phyloP scores from a whole-genome alignment of 163 green algal species.

The Scenedesmus sp. region DNA sequence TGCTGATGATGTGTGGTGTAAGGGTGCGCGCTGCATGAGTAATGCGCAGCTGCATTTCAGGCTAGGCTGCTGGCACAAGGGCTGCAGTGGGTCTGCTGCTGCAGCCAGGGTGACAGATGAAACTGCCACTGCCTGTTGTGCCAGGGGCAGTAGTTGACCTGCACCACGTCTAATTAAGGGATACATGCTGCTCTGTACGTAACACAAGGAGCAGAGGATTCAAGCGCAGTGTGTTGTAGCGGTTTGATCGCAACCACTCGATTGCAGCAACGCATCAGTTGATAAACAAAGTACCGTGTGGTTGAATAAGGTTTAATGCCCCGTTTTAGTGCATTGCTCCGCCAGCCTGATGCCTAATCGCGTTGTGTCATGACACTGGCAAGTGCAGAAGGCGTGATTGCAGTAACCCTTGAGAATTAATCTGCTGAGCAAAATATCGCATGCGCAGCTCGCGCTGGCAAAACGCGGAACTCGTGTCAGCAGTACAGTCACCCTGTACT shows the following conservation, averaged over 20 bases:
- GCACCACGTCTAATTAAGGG: background rate
- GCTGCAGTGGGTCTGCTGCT: background rate
- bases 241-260: constrained; percentile 35
- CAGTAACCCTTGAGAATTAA: no score
- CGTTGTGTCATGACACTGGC: background rate
- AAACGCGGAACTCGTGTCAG: background rate
- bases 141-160: background rate
- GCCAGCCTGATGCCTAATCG: background rate
- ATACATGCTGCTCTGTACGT: background rate
- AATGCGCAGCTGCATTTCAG: background rate
- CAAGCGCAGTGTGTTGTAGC: background rate
- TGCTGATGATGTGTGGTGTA: constrained; percentile 21
- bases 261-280: background rate
- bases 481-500: no score
- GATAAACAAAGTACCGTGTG: no score
- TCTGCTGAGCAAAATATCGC: no score
- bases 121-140: background rate
- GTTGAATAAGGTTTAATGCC: background rate
- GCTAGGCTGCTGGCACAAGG: background rate
- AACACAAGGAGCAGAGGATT: background rate
- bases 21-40: background rate
- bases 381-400: background rate
- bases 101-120: background rate
- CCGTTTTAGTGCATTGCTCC: background rate
- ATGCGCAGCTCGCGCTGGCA: background rate